phyloP scores from a whole-genome alignment of 1,139 yeast genomes.

The Wickerhamomyces sp. region DNA sequence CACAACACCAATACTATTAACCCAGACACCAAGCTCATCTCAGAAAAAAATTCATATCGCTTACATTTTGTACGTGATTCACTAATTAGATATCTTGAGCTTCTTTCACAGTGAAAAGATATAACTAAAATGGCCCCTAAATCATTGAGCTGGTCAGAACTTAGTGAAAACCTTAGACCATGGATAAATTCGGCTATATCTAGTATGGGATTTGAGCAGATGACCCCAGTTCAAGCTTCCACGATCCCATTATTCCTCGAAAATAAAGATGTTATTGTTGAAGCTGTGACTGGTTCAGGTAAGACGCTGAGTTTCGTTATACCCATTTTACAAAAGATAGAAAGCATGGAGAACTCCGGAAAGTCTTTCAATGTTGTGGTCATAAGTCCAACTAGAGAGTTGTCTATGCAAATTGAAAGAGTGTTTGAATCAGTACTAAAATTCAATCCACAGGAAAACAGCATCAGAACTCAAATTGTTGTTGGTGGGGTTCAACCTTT shows the following conservation, averaged over 20 bases:
- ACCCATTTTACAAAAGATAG: slow-evolving; percentile 70
- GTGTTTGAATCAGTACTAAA: slow-evolving; percentile 61
- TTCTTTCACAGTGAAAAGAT: no score
- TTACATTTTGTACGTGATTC: no score
- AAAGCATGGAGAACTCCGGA: slow-evolving; percentile 27
- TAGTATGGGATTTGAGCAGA: slow-evolving; percentile 68
- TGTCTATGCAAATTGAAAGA: slow-evolving; percentile 73
- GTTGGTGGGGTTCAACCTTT: slow-evolving; percentile 76
- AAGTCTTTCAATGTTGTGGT: slow-evolving; percentile 64
- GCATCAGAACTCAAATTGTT: slow-evolving; percentile 61
- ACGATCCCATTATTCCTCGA: slow-evolving; percentile 81
- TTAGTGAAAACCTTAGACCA: slow-evolving; percentile 31
- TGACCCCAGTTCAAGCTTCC: slow-evolving; percentile 98
- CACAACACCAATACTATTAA: no score
- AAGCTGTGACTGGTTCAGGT: slow-evolving; percentile 96
- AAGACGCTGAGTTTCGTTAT: slow-evolving; percentile 84
- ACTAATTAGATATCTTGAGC: no score
- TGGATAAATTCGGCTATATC: slow-evolving; percentile 55
- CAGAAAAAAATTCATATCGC: no score
- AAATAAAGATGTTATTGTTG: slow-evolving; percentile 95
- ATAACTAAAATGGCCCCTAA: slow-evolving; percentile 11
- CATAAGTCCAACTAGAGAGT: slow-evolving; percentile 87
- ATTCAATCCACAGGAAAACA: slow-evolving; percentile 48
- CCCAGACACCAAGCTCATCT: no score
- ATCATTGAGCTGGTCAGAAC: slow-evolving; percentile 33